These are phyloP conservation scores for Nemania sp. DNA, from an alignment of 2,329 filamentous ascomycete species.

Conservation along the genomic window DNA sequence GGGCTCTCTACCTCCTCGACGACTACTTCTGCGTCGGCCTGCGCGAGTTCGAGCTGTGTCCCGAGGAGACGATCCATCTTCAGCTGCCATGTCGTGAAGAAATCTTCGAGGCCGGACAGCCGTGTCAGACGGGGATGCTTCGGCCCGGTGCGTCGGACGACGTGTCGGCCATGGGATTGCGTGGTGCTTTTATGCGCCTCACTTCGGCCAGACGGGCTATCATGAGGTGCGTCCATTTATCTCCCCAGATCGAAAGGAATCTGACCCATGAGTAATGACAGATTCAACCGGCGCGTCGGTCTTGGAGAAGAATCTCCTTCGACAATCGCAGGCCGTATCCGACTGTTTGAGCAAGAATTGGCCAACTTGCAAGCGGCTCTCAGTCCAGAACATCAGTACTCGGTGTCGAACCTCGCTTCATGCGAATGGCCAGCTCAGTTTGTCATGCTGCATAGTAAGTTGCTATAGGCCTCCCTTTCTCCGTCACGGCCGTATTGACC, in stretches of 20 bases:
- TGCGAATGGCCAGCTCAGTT: slow-evolving; percentile 36
- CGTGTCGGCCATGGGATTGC: slow-evolving; percentile 31
- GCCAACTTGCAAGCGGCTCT: slow-evolving; percentile 29
- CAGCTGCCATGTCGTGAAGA: slow-evolving; percentile 44
- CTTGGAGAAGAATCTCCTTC: slow-evolving; percentile 36
- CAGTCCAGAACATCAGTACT: slow-evolving; percentile 33
- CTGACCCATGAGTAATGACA: slow-evolving; percentile 20
- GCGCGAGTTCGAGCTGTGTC: slow-evolving; percentile 48
- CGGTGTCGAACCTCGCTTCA: slow-evolving; percentile 30
- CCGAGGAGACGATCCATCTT: slow-evolving; percentile 46
- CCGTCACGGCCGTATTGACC: background rate
- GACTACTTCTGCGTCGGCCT: slow-evolving; percentile 48
- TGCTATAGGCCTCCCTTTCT: background rate
- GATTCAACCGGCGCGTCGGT: slow-evolving; percentile 38
- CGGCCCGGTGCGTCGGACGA: slow-evolving; percentile 28
- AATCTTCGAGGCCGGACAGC: slow-evolving; percentile 39
- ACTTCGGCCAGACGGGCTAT: slow-evolving; percentile 36
- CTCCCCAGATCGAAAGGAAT: background rate
- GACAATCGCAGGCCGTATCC: slow-evolving; percentile 34
- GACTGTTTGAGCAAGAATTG: slow-evolving; percentile 36
- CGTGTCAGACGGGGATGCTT: slow-evolving; percentile 32
- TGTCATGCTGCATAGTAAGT: slow-evolving; percentile 40
- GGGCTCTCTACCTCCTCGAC: slow-evolving; percentile 48
- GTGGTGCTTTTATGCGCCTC: slow-evolving; percentile 34
- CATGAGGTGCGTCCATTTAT: slow-evolving; percentile 34